Evolutionary conservation across 2,329 filamentous ascomycete species (phyloP), one percentile per base, ranked within the genome.

Genomic region (Aspergillus viridinutans): DNA sequence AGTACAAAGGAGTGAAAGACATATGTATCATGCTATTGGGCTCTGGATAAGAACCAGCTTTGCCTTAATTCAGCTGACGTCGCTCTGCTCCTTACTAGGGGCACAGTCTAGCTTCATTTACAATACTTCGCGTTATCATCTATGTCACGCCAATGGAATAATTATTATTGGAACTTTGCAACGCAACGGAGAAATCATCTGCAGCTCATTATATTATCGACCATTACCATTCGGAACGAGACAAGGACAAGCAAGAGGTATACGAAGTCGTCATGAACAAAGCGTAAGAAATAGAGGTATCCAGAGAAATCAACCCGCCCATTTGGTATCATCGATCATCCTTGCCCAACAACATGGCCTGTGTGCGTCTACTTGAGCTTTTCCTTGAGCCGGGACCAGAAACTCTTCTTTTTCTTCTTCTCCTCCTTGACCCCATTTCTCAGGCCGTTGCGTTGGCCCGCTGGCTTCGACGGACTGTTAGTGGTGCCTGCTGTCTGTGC

Each of bases 371-470:
- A 77, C 65, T 76, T 76, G 56, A 83, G 72, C 71, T 82, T 83
- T 62, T 81, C 81, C 75, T 83, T 83, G 55, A 84, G 61, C 67
- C 76, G 79, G 32, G 72, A 72, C 69, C 89, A 83, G 65, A 89
- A 82, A 53, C 80, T 75, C 73, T 83, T 79, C 78, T 85, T 86
- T 80, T 86, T 87, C 80, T 88, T 89, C 76, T 84, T 85, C 52
- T 84, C 80, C 17, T 77, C 74, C 54, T 75, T 73, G 14, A 63
- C 64, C 51, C 58, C 56, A 29, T 58, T 54, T 9, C 71, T 60
- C 14, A 72, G 59, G 56, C 69, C 68, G 29, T 67, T 67, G 17
- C 72, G 64, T n/a, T 58, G 43, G 42, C 21, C 43, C 2, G 23
- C 12, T 7, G 21, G 20, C 23, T 12, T 47, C 8, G 43, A 47